These are phyloP conservation scores for Hemileccinum rubropunctum DNA, from an alignment of 768 basidiomycete species.

Conservation along the genomic window DNA sequence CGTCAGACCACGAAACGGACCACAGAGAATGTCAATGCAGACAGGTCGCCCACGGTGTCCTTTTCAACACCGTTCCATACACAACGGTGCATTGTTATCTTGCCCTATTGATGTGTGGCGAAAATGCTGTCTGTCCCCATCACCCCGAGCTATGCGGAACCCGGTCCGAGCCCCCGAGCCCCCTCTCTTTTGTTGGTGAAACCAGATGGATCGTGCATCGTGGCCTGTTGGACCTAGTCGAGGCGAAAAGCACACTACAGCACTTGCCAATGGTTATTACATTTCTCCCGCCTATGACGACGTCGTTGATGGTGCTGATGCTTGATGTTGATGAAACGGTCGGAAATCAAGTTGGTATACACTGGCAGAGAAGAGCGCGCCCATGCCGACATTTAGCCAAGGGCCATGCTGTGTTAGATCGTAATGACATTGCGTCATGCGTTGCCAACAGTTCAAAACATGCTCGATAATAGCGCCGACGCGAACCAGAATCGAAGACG, in stretches of 20 bases:
- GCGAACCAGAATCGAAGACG: neutral
- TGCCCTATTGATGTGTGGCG: neutral
- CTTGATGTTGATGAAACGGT: neutral
- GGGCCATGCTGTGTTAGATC: neutral
- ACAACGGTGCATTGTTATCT: neutral
- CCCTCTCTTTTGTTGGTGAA: neutral
- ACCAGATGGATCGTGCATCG: no score
- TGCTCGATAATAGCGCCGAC: neutral
- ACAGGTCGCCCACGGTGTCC: neutral
- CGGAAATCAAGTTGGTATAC: neutral
- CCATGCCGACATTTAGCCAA: neutral
- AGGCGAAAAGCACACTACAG: no score
- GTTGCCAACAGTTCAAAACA: neutral
- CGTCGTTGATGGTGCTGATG: no score
- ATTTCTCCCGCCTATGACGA: no score
- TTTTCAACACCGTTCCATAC: neutral
- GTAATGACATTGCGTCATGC: constrained; percentile 4
- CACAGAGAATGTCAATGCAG: neutral
- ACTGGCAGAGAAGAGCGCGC: neutral
- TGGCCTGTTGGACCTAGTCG: no score
- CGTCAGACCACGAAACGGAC: neutral
- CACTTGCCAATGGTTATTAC: no score
- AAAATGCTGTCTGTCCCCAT: neutral
- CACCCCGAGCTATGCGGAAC: constrained; percentile 6
- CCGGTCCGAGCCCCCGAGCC: neutral